Evolutionary conservation across 345 rosid genomes (phyloP), one percentile per base, ranked within the genome.

Genomic region (Chamaenerion angustifolium): DNA sequence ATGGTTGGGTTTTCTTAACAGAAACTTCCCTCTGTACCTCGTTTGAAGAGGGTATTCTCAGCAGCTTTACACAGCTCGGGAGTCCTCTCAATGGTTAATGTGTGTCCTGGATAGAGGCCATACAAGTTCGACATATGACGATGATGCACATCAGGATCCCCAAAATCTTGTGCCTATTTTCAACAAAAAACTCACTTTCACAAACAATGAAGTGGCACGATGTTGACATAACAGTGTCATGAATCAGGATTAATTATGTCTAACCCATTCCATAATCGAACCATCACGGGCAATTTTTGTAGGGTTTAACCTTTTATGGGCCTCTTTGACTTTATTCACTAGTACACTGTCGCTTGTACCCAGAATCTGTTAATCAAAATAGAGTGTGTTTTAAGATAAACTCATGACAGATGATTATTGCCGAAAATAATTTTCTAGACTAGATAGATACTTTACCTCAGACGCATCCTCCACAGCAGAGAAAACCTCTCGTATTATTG

Each of bases 211-310:
- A 16, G 43, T 41, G 42, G 19, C 15, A 16, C 25, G n/a, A 17
- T 56, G 14, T 48, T 10, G 31, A 11, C 15, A 6, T 10, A 15
- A 45, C 65, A 54, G 27, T 23, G 27, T 23, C 27, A 23, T 23
- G 27, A 23, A 31, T 8, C 7, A 31, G 37, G 37, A 31, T 7
- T 3, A 31, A 31, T 31, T 7, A 5, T 4, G 37, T 7, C 37
- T 31, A 67, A 77, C 94, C 98, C 98, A 87, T 77, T 92, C 98
- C 96, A 84, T 84, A 40, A 92, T 74, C n/a, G 95, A 82, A 43
- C 95, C 95, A 60, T 87, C 98, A 62, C 67, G 67, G 6, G 81
- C 66, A 61, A 80, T 63, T 74, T 62, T 82, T 15, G 78, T 76
- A 0, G 95, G 96, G 52, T 64, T 70, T 62, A 92, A 88, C 57